Conservation (phyloP, 768 basidiomycete genomes). For the Kwoniella pini region DNA sequence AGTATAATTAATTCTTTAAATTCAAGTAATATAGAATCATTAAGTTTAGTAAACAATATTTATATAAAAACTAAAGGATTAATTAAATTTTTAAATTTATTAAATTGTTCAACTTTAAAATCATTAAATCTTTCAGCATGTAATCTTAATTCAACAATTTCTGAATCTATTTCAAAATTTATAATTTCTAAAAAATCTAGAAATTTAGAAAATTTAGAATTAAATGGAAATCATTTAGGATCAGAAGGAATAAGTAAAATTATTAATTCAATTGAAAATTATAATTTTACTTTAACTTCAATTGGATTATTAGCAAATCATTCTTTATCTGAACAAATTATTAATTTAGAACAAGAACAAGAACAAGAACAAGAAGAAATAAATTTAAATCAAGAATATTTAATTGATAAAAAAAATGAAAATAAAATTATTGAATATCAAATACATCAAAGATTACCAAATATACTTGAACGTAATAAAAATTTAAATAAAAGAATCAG, state of each 20-base stretch:
- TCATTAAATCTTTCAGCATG: slow-evolving; percentile 40
- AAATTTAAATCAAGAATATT: not conserved
- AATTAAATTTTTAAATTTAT: slow-evolving; percentile 15
- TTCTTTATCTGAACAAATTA: not conserved
- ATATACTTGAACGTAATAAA: slow-evolving; percentile 33
- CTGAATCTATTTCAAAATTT: slow-evolving; percentile 16
- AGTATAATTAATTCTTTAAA: slow-evolving; percentile 38
- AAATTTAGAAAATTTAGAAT: slow-evolving; percentile 32
- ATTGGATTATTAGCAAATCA: slow-evolving; percentile 36
- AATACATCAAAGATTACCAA: slow-evolving; percentile 27
- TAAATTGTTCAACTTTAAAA: slow-evolving; percentile 23
- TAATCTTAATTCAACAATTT: slow-evolving; percentile 14
- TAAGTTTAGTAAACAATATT: slow-evolving; percentile 39
- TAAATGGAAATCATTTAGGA: slow-evolving; percentile 44
- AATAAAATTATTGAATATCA: slow-evolving; percentile 18
- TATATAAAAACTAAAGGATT: not conserved
- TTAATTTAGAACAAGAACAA: not conserved
- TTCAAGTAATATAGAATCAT: slow-evolving; percentile 23
- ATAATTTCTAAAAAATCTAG: slow-evolving; percentile 27
- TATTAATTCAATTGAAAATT: slow-evolving; percentile 32
- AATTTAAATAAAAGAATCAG: slow-evolving; percentile 28
- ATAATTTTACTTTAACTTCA: slow-evolving; percentile 31
- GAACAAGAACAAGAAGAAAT: not conserved
- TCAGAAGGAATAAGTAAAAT: slow-evolving; percentile 23
- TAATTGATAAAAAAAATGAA: slow-evolving; percentile 7